A percentile compares a stretch with the other conserved stretches of the same genome.
These are phyloP conservation scores for Ceriops zippeliana DNA, from an alignment of 345 rosid genomes.

Conservation along the genomic window DNA sequence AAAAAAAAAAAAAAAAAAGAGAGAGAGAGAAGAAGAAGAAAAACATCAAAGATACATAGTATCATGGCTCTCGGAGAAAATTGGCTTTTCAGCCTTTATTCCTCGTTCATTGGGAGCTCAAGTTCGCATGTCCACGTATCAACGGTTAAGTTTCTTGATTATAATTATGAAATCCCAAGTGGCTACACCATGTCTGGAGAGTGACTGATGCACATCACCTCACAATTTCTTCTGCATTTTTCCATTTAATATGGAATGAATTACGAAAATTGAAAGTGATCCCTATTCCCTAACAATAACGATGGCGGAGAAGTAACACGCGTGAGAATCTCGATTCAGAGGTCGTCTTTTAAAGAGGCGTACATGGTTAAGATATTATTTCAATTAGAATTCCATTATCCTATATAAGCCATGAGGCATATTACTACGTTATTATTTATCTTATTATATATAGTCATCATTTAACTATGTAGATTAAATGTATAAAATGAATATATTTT, in stretches of 20 bases:
- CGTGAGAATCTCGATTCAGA: slow-evolving; percentile 27
- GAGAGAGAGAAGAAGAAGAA: too few species aligned
- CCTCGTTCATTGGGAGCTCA: slow-evolving; percentile 33
- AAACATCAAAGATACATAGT: too few species aligned
- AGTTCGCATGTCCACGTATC: slow-evolving; percentile 8
- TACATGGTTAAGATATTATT: slow-evolving; percentile 1
- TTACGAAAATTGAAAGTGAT: slow-evolving; percentile 19
- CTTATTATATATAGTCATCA: neutral
- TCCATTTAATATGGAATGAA: slow-evolving; percentile 8
- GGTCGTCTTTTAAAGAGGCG: slow-evolving; percentile 24
- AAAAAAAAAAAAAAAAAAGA: too few species aligned
- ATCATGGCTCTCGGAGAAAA: too few species aligned
- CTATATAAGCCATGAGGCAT: slow-evolving; percentile 7
- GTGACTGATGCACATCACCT: slow-evolving; percentile 9
- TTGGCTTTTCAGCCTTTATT: slow-evolving; percentile 17
- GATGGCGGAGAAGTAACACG: slow-evolving; percentile 32
- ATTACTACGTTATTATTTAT: slow-evolving; percentile 7
- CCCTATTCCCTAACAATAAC: slow-evolving; percentile 36
- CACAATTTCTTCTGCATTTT: neutral
- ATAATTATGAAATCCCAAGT: slow-evolving; percentile 5
- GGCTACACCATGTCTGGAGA: slow-evolving; percentile 1
- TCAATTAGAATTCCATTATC: neutral
- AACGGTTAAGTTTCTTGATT: neutral
- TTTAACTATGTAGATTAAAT: too few species aligned
- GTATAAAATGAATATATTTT: neutral